Conservation (phyloP, 768 basidiomycete genomes). For the Lactarius psammicola region DNA sequence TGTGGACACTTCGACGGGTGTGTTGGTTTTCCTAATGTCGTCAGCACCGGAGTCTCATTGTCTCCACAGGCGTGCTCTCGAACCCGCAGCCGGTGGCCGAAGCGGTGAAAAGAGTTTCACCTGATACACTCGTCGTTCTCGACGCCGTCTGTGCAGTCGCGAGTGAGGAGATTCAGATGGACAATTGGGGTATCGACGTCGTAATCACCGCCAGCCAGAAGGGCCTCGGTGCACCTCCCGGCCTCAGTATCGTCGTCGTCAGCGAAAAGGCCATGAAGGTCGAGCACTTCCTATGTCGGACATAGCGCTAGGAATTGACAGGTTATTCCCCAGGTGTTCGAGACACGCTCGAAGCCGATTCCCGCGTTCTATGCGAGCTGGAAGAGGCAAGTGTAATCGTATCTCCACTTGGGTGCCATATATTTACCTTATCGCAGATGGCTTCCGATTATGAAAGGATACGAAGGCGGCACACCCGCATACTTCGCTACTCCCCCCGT, state of each 20-base stretch:
- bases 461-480: conserved; percentile 74
- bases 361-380: conserved; percentile 86
- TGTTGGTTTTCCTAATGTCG: conserved; percentile 23
- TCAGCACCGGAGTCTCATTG: not conserved
- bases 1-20: conserved; percentile 86
- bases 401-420: not conserved
- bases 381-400: conserved; percentile 57
- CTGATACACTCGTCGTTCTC: conserved; percentile 80
- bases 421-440: conserved; percentile 47
- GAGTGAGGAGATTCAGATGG: conserved; percentile 92
- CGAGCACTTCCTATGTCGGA: conserved; percentile 12
- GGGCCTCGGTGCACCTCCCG: conserved; percentile 91
- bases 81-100: conserved; percentile 74
- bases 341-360: conserved; percentile 60
- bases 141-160: conserved; percentile 98
- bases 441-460: conserved; percentile 92
- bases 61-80: conserved; percentile 70
- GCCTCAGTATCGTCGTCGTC: conserved; percentile 81
- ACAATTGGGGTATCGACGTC: conserved; percentile 90
- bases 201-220: conserved; percentile 87
- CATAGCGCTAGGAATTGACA: conserved; percentile 1
- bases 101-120: conserved; percentile 71
- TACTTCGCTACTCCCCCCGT: conserved; percentile 97
- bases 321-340: conserved; percentile 47
- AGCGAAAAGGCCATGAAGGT: conserved; percentile 77